Conservation (phyloP, 2,329 filamentous ascomycete species). For the Hypomyces perniciosus region DNA sequence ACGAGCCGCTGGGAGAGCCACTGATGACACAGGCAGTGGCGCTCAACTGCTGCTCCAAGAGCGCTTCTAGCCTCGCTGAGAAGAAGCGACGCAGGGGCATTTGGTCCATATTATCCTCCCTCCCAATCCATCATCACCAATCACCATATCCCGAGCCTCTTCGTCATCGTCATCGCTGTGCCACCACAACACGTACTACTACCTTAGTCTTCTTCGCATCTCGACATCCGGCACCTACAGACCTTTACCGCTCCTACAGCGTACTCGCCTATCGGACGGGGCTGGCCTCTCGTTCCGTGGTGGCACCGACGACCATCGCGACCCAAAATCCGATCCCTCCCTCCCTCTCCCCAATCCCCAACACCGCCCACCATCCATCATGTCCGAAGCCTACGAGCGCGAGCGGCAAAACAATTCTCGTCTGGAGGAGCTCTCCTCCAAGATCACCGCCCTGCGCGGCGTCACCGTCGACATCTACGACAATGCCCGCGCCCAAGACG, state of each 20-base stretch:
- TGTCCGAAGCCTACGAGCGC: slow-evolving; percentile 74
- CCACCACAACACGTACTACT: background rate
- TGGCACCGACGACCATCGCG: background rate
- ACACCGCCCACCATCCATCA: slow-evolving; percentile 25
- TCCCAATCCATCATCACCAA: background rate
- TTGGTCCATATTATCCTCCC: background rate
- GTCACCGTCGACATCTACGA: slow-evolving; percentile 98
- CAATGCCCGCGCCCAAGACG: slow-evolving; percentile 79
- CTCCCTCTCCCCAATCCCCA: background rate
- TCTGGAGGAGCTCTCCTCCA: slow-evolving; percentile 81
- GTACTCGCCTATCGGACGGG: background rate
- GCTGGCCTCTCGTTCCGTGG: background rate
- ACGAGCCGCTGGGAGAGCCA: background rate
- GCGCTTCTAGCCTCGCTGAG: too few species aligned
- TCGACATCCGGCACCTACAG: too few species aligned
- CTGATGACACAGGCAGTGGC: too few species aligned
- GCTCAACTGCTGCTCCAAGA: too few species aligned
- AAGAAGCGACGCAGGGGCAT: background rate
- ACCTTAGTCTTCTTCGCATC: too few species aligned
- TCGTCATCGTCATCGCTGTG: background rate
- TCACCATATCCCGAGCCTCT: background rate
- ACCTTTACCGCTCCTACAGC: too few species aligned
- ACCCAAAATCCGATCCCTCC: background rate
- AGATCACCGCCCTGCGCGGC: slow-evolving; percentile 85
- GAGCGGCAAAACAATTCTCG: slow-evolving; percentile 92